Conservation (phyloP, 1,139 yeast genomes). For the Suhomyces maxii region DNA sequence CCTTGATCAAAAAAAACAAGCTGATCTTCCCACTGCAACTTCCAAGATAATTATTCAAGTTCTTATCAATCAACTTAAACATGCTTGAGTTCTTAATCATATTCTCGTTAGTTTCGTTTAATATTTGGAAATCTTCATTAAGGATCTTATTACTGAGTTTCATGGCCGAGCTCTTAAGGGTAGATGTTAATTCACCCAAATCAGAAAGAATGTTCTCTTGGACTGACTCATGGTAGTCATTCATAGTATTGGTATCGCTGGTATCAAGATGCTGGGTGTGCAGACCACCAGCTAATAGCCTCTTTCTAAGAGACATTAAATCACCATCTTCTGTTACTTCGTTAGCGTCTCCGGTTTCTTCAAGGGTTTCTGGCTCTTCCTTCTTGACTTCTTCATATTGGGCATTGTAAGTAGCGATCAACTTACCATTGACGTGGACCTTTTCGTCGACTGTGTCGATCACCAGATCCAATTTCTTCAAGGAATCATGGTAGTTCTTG, state of each 20-base stretch:
- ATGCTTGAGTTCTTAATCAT: constrained; percentile 37
- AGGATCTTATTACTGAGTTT: constrained; percentile 34
- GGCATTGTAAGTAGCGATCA: constrained; percentile 15
- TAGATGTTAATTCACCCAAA: constrained; percentile 36
- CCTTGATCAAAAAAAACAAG: constrained; percentile 37
- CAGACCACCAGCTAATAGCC: constrained; percentile 30
- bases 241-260: constrained; percentile 15
- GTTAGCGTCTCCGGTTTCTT: constrained; percentile 1
- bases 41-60: constrained; percentile 34
- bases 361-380: constrained; percentile 2
- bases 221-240: constrained; percentile 44
- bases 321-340: constrained; percentile 17
- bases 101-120: constrained; percentile 39
- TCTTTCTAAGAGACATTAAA: constrained; percentile 24
- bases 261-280: constrained; percentile 17
- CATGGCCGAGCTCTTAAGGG: constrained; percentile 39
- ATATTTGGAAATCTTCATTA: constrained; percentile 37
- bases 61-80: constrained; percentile 39
- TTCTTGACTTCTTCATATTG: constrained; percentile 5
- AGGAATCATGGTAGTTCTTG: constrained; percentile 13
- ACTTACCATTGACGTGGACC: constrained; percentile 20
- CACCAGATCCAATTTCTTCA: constrained; percentile 14
- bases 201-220: constrained; percentile 44
- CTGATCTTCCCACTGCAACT: constrained; percentile 44
- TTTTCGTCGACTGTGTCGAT: constrained; percentile 25